Percentiles rank a stretch among this genome's conserved stretches.
These are phyloP conservation scores for Arthroderma sp. DNA, from an alignment of 2,329 filamentous ascomycete genomes.

Conservation along the genomic window DNA sequence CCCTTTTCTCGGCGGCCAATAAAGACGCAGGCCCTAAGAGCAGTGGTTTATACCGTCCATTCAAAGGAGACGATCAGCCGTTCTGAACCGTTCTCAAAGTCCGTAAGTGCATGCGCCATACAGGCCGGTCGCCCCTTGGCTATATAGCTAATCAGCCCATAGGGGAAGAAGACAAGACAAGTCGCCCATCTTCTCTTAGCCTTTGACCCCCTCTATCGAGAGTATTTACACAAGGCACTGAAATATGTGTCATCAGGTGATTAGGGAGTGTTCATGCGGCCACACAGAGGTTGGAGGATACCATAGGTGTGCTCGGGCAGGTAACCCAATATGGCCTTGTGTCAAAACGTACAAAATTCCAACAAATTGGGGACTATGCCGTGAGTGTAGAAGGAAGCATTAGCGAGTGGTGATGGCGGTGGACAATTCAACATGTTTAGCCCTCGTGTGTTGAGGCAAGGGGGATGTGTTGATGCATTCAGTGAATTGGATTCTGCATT, in stretches of 20 bases:
- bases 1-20: too few species aligned
- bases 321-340: constrained; percentile 1
- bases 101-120: too few species aligned
- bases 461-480: not conserved
- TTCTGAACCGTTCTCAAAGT: too few species aligned
- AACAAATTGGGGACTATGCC: constrained; percentile 5
- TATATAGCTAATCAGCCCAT: too few species aligned
- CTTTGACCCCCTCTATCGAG: too few species aligned
- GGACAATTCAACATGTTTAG: not conserved
- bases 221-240: too few species aligned
- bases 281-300: constrained; percentile 7
- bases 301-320: constrained; percentile 3
- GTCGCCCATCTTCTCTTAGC: too few species aligned
- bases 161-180: too few species aligned
- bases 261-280: constrained; percentile 7
- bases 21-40: too few species aligned
- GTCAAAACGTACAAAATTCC: constrained; percentile 4
- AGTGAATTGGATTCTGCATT: not conserved
- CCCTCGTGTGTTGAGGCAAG: not conserved
- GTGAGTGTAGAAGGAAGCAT: constrained; percentile 1
- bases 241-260: constrained; percentile 9
- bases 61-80: too few species aligned
- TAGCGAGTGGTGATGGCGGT: not conserved
- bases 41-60: too few species aligned
- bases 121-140: too few species aligned